These are phyloP conservation scores for Holtermannia corniformis DNA, from an alignment of 768 basidiomycete species.

Conservation along the genomic window DNA sequence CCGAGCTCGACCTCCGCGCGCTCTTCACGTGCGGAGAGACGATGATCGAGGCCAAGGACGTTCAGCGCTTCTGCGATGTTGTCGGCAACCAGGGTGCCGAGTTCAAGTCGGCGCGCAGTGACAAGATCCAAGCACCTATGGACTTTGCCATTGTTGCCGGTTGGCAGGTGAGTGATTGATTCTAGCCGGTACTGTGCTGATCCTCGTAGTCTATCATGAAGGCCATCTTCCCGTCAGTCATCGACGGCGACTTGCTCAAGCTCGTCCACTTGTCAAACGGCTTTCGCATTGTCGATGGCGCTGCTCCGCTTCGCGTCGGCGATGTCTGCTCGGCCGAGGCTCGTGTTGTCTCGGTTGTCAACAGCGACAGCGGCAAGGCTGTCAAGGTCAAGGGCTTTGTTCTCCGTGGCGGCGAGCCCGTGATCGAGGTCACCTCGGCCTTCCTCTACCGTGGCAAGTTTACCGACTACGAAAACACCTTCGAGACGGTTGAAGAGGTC, in stretches of 20 bases:
- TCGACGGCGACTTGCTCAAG: slow-evolving; percentile 90
- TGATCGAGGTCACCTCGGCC: slow-evolving; percentile 86
- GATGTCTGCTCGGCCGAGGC: slow-evolving; percentile 87
- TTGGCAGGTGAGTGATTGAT: slow-evolving; percentile 72
- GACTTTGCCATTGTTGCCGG: slow-evolving; percentile 98
- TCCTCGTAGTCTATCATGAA: slow-evolving; percentile 88
- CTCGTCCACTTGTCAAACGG: slow-evolving; percentile 96
- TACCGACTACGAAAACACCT: slow-evolving; percentile 88
- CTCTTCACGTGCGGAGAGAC: slow-evolving; percentile 82
- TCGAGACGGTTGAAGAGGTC: slow-evolving; percentile 80
- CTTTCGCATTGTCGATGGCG: slow-evolving; percentile 77
- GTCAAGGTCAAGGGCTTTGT: slow-evolving; percentile 56
- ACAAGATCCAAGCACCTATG: slow-evolving; percentile 78
- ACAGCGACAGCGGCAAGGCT: slow-evolving; percentile 82
- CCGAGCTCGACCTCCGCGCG: slow-evolving; percentile 67
- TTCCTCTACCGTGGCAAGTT: slow-evolving; percentile 97
- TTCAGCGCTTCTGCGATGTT: slow-evolving; percentile 75
- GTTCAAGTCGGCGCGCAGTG: slow-evolving; percentile 68
- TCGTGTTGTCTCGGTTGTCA: slow-evolving; percentile 76
- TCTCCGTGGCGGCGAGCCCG: slow-evolving; percentile 61
- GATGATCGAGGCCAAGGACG: slow-evolving; percentile 60
- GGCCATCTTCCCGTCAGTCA: slow-evolving; percentile 81
- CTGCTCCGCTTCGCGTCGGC: slow-evolving; percentile 65
- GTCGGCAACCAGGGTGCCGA: slow-evolving; percentile 86
- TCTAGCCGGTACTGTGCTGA: slow-evolving; percentile 5